Conservation (phyloP, 2,329 filamentous ascomycete species). For the Fusarium nygamai region DNA sequence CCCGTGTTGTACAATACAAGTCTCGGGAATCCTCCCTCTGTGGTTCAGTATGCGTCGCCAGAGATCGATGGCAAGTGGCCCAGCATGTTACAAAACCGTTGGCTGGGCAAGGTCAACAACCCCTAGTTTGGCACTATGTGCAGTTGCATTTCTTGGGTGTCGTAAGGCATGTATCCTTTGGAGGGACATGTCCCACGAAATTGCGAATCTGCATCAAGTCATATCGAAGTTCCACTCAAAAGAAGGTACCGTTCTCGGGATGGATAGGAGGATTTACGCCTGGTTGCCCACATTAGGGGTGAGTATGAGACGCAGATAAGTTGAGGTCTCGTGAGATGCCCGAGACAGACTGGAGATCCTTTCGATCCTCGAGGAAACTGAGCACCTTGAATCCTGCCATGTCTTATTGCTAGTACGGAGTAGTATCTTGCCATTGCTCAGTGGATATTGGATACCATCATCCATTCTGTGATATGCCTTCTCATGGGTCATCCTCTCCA, state of each 20-base stretch:
- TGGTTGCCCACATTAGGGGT: slow-evolving; percentile 18
- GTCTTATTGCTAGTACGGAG: slow-evolving; percentile 1
- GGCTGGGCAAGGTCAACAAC: not conserved
- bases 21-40: slow-evolving; percentile 29
- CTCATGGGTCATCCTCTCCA: slow-evolving; percentile 20
- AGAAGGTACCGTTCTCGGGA: not conserved
- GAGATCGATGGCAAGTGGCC: slow-evolving; percentile 8
- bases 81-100: slow-evolving; percentile 5
- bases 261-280: slow-evolving; percentile 31
- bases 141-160: not conserved
- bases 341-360: slow-evolving; percentile 22
- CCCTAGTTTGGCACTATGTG: not conserved
- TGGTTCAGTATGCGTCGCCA: slow-evolving; percentile 25
- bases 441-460: slow-evolving; percentile 9
- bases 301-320: slow-evolving; percentile 8
- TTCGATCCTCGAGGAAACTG: slow-evolving; percentile 25
- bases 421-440: slow-evolving; percentile 3
- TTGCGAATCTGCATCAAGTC: slow-evolving; percentile 1
- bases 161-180: slow-evolving; percentile 2
- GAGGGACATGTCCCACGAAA: not conserved
- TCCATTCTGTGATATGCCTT: slow-evolving; percentile 16
- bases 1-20: slow-evolving; percentile 31
- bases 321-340: slow-evolving; percentile 33
- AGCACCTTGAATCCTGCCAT: slow-evolving; percentile 20
- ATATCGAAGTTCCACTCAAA: slow-evolving; percentile 5